These are phyloP conservation scores for Medicago ruthenica DNA, from an alignment of 306 rosid species.

Conservation along the genomic window DNA sequence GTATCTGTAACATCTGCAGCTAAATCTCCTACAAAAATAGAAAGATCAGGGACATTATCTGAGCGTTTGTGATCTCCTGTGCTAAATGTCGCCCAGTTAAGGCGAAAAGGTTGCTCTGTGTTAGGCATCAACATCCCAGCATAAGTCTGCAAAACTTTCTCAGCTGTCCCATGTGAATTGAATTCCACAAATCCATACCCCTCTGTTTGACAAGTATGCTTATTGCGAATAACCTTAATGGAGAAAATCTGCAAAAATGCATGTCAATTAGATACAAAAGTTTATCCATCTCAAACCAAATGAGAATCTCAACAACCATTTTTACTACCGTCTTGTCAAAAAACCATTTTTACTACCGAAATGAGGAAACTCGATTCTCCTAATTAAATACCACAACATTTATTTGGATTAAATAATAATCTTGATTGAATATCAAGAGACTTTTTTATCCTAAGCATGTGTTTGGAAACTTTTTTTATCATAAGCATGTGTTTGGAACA, in stretches of 20 bases:
- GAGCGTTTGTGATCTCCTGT: conserved; percentile 80
- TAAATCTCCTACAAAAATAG: conserved; percentile 95
- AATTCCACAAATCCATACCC: conserved; percentile 97
- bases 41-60: conserved; percentile 87
- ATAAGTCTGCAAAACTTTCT: conserved; percentile 80
- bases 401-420: background rate
- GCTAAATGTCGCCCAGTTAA: conserved; percentile 96
- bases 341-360: conserved; percentile 19
- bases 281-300: conserved; percentile 7
- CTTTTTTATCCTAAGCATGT: background rate
- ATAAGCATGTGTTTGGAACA: no score
- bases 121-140: conserved; percentile 77
- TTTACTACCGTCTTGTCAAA: conserved; percentile 15
- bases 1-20: conserved; percentile 92
- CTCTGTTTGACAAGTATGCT: conserved; percentile 84
- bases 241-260: conserved; percentile 65
- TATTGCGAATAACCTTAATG: conserved; percentile 90
- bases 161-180: conserved; percentile 75
- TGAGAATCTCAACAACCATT: background rate
- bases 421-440: background rate
- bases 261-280: background rate
- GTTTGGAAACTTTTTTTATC: no score
- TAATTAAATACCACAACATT: background rate
- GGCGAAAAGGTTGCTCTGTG: conserved; percentile 86
- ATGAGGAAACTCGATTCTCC: background rate